phyloP scores from a whole-genome alignment of 352 stramenopile species.

The Sclerospora graminicola region DNA sequence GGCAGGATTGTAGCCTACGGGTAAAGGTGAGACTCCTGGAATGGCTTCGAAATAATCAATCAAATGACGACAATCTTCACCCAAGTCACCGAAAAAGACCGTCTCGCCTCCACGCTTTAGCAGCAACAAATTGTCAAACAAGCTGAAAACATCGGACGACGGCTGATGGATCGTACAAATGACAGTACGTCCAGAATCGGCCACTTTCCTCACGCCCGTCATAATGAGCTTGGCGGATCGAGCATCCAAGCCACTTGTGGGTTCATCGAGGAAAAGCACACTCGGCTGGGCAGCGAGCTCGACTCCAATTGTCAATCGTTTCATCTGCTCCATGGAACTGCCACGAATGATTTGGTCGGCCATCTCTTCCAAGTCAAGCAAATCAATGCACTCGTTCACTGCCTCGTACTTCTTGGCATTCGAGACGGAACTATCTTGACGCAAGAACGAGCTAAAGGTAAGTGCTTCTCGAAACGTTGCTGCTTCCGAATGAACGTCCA shows the following conservation, averaged over 20 bases:
- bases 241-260: constrained; percentile 39
- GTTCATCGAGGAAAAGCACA: constrained; percentile 66
- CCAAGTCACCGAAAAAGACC: constrained; percentile 38
- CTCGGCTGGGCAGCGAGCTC: constrained; percentile 73
- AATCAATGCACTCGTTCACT: constrained; percentile 20
- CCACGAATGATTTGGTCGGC: constrained; percentile 23
- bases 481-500: constrained; percentile 20
- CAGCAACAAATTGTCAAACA: constrained; percentile 77
- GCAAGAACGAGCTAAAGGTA: constrained; percentile 68
- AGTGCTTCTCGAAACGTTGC: constrained; percentile 55
- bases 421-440: constrained; percentile 12
- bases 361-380: constrained; percentile 21
- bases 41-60: constrained; percentile 6
- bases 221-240: constrained; percentile 73
- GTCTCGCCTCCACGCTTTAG: constrained; percentile 45
- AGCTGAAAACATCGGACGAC: constrained; percentile 14
- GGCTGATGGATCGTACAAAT: constrained; percentile 39
- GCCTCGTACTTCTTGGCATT: constrained; percentile 14
- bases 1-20: constrained; percentile 14
- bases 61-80: background rate
- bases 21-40: background rate
- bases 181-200: constrained; percentile 40
- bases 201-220: constrained; percentile 64
- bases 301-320: constrained; percentile 65
- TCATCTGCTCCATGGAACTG: constrained; percentile 26